Conservation (phyloP, 345 rosid genomes). For the Mercurialis annua region DNA sequence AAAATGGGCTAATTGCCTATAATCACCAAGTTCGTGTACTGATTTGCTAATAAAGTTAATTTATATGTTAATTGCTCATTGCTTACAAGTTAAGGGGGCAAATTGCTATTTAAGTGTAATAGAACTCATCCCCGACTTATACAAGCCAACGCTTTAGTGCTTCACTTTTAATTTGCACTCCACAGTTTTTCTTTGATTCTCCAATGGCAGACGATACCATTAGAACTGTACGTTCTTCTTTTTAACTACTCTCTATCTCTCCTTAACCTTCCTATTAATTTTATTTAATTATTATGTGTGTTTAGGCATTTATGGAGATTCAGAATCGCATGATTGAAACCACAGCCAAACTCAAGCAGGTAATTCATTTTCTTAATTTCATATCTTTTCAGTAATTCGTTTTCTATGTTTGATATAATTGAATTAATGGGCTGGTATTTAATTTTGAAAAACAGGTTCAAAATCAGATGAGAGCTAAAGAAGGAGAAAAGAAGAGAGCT, state of each 20-base stretch:
- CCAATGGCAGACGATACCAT: conserved; percentile 56
- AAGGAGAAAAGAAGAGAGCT: conserved; percentile 89
- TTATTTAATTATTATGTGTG: not conserved
- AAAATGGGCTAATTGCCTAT: too few relatives aligned
- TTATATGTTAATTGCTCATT: too few relatives aligned
- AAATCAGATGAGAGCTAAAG: conserved; percentile 82
- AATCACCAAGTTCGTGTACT: too few relatives aligned
- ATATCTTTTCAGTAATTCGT: not conserved
- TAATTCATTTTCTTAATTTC: not conserved
- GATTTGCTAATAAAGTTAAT: too few relatives aligned
- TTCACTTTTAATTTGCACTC: too few relatives aligned
- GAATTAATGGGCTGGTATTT: not conserved
- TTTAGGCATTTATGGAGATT: conserved; percentile 59
- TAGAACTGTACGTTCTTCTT: conserved; percentile 34
- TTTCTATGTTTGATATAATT: not conserved
- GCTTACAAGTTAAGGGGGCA: too few relatives aligned
- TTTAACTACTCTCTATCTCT: too few relatives aligned
- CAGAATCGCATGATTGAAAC: conserved; percentile 70
- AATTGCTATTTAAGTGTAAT: too few relatives aligned
- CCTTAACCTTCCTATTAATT: not conserved
- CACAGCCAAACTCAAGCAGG: conserved; percentile 66
- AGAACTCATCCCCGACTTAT: too few relatives aligned
- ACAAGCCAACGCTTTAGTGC: too few relatives aligned
- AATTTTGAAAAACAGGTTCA: conserved; percentile 53
- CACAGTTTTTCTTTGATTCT: not conserved